These are phyloP conservation scores for Patellaria atrata DNA, from an alignment of 495 filamentous ascomycete species.

Conservation along the genomic window DNA sequence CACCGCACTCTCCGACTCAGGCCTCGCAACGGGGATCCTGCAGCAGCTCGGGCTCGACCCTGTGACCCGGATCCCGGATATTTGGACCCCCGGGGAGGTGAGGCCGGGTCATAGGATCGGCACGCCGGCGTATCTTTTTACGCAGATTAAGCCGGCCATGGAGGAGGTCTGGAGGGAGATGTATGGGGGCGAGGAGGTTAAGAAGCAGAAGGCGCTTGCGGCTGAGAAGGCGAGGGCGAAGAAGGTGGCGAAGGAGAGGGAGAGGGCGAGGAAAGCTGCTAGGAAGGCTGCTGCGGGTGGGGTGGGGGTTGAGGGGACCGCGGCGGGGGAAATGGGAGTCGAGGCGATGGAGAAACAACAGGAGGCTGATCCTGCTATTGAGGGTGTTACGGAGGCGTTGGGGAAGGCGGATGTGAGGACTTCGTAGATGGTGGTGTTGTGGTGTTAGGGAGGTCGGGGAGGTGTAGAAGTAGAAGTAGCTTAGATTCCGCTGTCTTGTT, in stretches of 20 bases:
- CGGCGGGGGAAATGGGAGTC: conserved; percentile 26
- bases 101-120: conserved; percentile 67
- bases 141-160: conserved; percentile 68
- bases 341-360: conserved; percentile 25
- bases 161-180: conserved; percentile 64
- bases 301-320: conserved; percentile 18
- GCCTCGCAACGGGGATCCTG: no score
- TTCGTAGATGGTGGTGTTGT: conserved; percentile 21
- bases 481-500: no score
- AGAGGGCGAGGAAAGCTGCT: conserved; percentile 44
- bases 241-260: conserved; percentile 41
- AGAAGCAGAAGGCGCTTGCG: conserved; percentile 50
- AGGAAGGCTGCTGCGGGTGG: conserved; percentile 28
- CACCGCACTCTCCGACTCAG: conserved; percentile 49
- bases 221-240: conserved; percentile 35
- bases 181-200: conserved; percentile 63
- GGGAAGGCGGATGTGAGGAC: conserved; percentile 27
- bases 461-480: no score
- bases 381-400: conserved; percentile 29
- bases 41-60: background rate
- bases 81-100: conserved; percentile 46
- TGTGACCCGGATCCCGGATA: conserved; percentile 46
- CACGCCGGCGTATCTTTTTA: conserved; percentile 70
- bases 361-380: conserved; percentile 22
- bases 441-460: no score